phyloP scores from a whole-genome alignment of 441 rosid genomes.

The Gossypium gossypioides region DNA sequence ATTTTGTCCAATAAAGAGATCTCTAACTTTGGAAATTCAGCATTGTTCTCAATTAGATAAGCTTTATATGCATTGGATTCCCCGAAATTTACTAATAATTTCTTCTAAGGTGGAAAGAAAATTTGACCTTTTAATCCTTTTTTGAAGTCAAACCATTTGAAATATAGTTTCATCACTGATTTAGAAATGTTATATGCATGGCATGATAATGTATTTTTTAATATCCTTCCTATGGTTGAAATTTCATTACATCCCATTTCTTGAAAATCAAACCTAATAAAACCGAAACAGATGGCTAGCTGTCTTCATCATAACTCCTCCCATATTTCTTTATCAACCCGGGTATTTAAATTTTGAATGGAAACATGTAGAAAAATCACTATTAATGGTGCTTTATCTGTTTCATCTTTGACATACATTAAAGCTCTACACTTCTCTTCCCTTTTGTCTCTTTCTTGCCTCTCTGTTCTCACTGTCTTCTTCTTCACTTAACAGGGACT shows the following conservation, averaged over 20 bases:
- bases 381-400: background rate
- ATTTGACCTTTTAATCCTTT: background rate
- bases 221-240: background rate
- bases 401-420: slow-evolving; percentile 25
- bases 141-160: background rate
- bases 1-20: background rate
- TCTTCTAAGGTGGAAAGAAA: background rate
- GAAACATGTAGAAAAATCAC: slow-evolving; percentile 11
- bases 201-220: background rate
- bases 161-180: background rate
- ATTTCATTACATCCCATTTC: background rate
- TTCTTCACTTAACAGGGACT: background rate
- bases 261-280: background rate
- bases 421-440: background rate
- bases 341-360: slow-evolving; percentile 5
- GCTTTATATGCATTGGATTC: background rate
- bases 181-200: background rate
- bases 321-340: background rate
- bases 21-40: background rate
- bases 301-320: background rate
- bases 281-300: background rate
- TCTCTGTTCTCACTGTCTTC: slow-evolving; percentile 21
- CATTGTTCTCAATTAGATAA: background rate
- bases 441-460: background rate
- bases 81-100: background rate